phyloP scores from a whole-genome alignment of 768 basidiomycete genomes.

The Rhodosporidiobolus odoratus region DNA sequence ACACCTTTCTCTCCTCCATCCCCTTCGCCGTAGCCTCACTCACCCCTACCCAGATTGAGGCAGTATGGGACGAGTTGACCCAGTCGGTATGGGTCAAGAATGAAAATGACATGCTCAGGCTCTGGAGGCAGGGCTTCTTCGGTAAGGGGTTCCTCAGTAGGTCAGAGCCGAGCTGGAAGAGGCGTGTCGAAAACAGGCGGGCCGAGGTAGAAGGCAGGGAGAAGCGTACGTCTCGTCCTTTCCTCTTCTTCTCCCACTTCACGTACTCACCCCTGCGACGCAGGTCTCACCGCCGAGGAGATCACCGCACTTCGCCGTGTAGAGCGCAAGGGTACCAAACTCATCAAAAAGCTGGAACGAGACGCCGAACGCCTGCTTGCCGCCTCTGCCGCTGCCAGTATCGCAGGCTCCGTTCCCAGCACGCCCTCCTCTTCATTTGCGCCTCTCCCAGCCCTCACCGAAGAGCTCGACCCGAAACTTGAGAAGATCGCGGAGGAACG shows the following conservation, averaged over 20 bases:
- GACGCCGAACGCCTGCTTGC: slow-evolving; percentile 52
- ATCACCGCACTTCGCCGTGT: slow-evolving; percentile 77
- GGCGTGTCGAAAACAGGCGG: slow-evolving; percentile 64
- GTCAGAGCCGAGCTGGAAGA: slow-evolving; percentile 90
- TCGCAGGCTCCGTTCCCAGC: background rate
- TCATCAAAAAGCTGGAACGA: slow-evolving; percentile 81
- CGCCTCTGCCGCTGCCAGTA: slow-evolving; percentile 32
- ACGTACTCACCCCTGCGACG: slow-evolving; percentile 26
- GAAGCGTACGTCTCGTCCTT: slow-evolving; percentile 54
- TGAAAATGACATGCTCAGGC: slow-evolving; percentile 58
- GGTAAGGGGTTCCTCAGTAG: slow-evolving; percentile 92
- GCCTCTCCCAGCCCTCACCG: background rate
- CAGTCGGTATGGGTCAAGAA: slow-evolving; percentile 82
- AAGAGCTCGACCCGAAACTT: slow-evolving; percentile 1
- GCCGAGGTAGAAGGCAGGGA: slow-evolving; percentile 53
- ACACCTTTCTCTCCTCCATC: slow-evolving; percentile 5
- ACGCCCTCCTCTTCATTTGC: background rate
- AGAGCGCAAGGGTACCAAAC: slow-evolving; percentile 87
- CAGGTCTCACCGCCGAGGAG: slow-evolving; percentile 82
- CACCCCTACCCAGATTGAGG: slow-evolving; percentile 17
- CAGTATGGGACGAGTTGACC: slow-evolving; percentile 63
- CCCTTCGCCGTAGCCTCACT: background rate
- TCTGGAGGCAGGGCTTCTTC: slow-evolving; percentile 92
- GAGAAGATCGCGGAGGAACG: background rate
- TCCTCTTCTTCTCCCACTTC: slow-evolving; percentile 30